Evolutionary conservation across 2,329 filamentous ascomycete species (phyloP), one percentile per base, ranked within the genome.

Genomic region (Exophiala aquamarina): DNA sequence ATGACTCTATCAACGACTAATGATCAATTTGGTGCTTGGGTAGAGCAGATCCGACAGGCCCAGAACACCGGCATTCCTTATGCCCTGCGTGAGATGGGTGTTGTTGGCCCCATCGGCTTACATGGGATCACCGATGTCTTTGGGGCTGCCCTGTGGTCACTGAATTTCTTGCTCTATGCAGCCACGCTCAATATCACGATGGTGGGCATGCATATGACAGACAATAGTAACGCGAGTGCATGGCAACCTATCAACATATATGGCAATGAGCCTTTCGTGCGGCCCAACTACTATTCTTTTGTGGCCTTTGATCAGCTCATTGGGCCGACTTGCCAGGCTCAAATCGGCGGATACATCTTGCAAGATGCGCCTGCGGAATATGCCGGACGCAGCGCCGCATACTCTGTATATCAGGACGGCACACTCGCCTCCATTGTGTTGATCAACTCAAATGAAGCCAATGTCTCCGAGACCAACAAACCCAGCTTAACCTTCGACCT

Each of bases 201-300:
- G 7, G 72, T 77, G 2, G 67, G 75, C 51, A 71, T 77, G 66
- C 75, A 78, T 65, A 76, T 77, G 74, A 77, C 74, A 8, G 73
- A 75, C 60, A 75, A 75, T 60, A 75, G 73, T 50, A 72, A 72
- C 54, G 71, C 73, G 5, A 69, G 69, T 45, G 71, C 74, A 2
- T 78, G 75, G 75, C 69, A 73, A 52, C 75, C 75, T 13, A 63
- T 71, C 29, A 40, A 61, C 14, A 61, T 67, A 49, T 66, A 70
- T 51, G 69, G 64, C 20, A 65, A 60, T 4, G 60, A 63, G 19
- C 67, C 71, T 1, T 69, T 69, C 52, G 72, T 77, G 8, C 69
- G 74, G 19, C 73, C 74, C 1, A 63, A 69, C 36, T 78, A 78
- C 64, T 77, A 77, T 52, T 72, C 70, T 47, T 67, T 73, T 51